A percentile compares a stretch with the other conserved stretches of the same genome.
Evolutionary conservation across 176 grass and related monocot genomes (phyloP).

Genomic region (sorghum (Sorghum bicolor)): DNA sequence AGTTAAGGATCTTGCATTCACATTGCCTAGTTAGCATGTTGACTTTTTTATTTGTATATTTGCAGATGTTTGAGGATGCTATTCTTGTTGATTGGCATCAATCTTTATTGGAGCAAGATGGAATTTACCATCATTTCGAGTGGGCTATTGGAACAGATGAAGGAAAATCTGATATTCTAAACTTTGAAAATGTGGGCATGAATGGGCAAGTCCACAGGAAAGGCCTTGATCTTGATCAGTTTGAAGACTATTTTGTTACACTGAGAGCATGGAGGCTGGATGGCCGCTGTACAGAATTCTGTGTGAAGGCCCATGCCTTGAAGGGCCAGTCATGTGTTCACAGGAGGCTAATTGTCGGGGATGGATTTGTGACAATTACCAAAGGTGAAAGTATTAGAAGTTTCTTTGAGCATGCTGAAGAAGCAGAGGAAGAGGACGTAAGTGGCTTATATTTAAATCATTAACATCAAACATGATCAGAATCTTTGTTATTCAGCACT

Average conservation of each 20-base stretch:
- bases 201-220: constrained; percentile 50
- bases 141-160: constrained; percentile 79
- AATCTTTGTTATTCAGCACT: background rate
- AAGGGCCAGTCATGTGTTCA: constrained; percentile 89
- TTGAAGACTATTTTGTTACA: constrained; percentile 60
- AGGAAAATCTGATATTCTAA: constrained; percentile 73
- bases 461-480: background rate
- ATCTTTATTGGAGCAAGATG: constrained; percentile 49
- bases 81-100: constrained; percentile 64
- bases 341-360: constrained; percentile 63
- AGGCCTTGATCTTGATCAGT: constrained; percentile 60
- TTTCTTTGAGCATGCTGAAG: constrained; percentile 92
- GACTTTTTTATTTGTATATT: constrained; percentile 7
- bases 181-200: constrained; percentile 74
- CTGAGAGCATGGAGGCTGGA: constrained; percentile 53
- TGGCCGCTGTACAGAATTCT: constrained; percentile 51
- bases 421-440: constrained; percentile 96
- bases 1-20: background rate
- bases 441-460: constrained; percentile 22
- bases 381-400: constrained; percentile 64
- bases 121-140: constrained; percentile 73
- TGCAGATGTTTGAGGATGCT: constrained; percentile 75
- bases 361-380: constrained; percentile 74
- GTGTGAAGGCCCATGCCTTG: constrained; percentile 89
- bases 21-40: background rate